Evolutionary conservation across 1,139 yeast genomes (phyloP), one percentile per base, ranked within the genome.

Genomic region (Scheffersomyces stambukii): DNA sequence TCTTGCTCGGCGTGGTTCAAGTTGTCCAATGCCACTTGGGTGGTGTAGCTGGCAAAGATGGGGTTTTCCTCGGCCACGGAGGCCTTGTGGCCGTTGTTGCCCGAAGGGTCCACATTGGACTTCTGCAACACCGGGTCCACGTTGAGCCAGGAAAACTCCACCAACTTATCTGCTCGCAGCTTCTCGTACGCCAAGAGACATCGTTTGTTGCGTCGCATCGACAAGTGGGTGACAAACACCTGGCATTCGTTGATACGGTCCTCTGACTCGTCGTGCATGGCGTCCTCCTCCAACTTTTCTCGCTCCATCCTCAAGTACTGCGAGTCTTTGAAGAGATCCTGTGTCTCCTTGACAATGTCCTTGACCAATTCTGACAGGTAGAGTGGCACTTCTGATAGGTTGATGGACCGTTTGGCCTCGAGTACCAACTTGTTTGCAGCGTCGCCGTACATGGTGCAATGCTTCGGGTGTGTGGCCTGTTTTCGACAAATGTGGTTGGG

Each of bases 151-250:
- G 79, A 77, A 46, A 81, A 57, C 34, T 75, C 77, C 33, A 75
- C 83, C 24, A 91, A 57, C 36, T 77, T 73, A 28, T 72, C 75
- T 2, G 93, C 77, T 29, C 98, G 62, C 15, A 76, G 67, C 37
- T 71, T 67, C 49, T 88, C 85, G 49, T 91, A 86, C 0, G 95
- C 96, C 36, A 91, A 53, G 20, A 91, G 52, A 50, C 96, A 88
- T 33, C 98, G 64, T 52, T 91, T 91, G 55, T 91, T 88, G 32
- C 97, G 63, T 36, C 91, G 70, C 79, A 88, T 79, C 23, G 86
- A 80, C 24, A 86, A 57, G 41, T 80, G 82, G n/a, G 86, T 77
- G 3, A 89, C 91, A 48, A 88, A 83, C 25, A 81, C 54, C 35
- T 84, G 89, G 39, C 94, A 82, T 38, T 77, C 77, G 33, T 70